Evolutionary conservation across 495 filamentous ascomycete species (phyloP), one percentile per base, ranked within the genome.

Genomic region (Filosporella fistucella): DNA sequence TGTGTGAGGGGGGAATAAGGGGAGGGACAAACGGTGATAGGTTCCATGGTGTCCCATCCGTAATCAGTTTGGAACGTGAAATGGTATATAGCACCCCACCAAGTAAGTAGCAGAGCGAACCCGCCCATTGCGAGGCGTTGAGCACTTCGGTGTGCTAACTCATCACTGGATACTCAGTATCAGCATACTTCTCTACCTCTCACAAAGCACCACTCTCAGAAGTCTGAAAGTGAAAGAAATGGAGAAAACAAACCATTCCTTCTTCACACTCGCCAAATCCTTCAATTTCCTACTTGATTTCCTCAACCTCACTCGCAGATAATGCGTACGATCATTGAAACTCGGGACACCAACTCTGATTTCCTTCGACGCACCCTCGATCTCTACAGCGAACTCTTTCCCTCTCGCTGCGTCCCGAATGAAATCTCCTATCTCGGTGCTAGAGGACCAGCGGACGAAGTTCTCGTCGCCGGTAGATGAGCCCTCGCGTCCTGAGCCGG

Each of bases 391-490:
- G 61, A 97, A 97, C 56, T 95, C 88, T 37, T 84, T 72, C 0
- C 82, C 85, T 0, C 88, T 74, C 3, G 90, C 85, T 0, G 91
- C 91, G 57, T 96, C 91, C 4, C 89, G 86, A 51, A 97, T 89
- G 64, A 97, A 97, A 66, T 96, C 91, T 9, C 91, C 91, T 22
- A 97, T 82, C 56, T 96, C 91, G 9, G 91, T 96, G 13, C 81
- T 82, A 30, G 80, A 77, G 16, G 85, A 89, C 91, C 91, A 97
- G n/a, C 89, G 85, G 0, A 95, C 88, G 68, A 90, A 91, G 18
- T 76, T 70, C 54, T 63, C 59, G 5, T 69, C 62, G 1, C 56
- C 51, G 4, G 45, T 1, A 14, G 23, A 28, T 50, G 50, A 39
- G 48, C 57, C 46, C 23, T 81, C 76, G 41, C 70, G 72, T n/a